A percentile compares a stretch with the other conserved stretches of the same genome.
Conservation (phyloP, 192 early-diverging fungal genomes). For the Coemansia sp. region DNA sequence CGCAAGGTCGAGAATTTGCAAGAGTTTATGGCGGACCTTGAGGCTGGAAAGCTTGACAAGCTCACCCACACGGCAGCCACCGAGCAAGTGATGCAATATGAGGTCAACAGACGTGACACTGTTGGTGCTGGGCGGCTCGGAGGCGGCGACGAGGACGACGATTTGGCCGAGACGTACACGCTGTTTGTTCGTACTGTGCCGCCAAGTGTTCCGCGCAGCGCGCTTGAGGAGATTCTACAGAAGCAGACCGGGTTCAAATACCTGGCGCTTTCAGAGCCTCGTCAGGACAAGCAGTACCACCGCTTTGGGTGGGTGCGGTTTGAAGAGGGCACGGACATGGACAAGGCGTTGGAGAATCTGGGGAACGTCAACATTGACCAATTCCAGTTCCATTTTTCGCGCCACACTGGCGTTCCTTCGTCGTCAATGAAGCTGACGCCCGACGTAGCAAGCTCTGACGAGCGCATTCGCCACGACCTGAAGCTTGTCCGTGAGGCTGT, state of each 20-base stretch:
- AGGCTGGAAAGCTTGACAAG: conserved; percentile 71
- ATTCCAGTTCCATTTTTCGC: conserved; percentile 57
- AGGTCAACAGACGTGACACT: conserved; percentile 43
- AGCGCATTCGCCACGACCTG: conserved; percentile 75
- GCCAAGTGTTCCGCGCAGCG: conserved; percentile 61
- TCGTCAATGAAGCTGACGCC: conserved; percentile 60
- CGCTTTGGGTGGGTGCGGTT: conserved; percentile 94
- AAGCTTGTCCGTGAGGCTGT: conserved; percentile 60
- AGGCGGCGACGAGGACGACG: conserved; percentile 43
- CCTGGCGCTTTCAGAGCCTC: conserved; percentile 84
- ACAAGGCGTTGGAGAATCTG: conserved; percentile 62
- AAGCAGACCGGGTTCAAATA: conserved; percentile 79
- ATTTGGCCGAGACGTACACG: conserved; percentile 47
- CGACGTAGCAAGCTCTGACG: conserved; percentile 66
- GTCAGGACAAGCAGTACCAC: conserved; percentile 77
- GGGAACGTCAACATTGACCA: conserved; percentile 59
- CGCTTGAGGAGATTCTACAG: conserved; percentile 64
- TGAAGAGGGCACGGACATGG: conserved; percentile 80
- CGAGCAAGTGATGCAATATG: conserved; percentile 50
- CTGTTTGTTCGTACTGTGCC: conserved; percentile 86
- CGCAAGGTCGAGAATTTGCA: conserved; percentile 60
- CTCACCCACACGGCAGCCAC: conserved; percentile 30
- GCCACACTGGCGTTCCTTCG: conserved; percentile 37
- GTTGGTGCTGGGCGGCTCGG: conserved; percentile 23
- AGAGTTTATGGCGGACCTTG: conserved; percentile 66